Percentiles rank a stretch among this genome's conserved stretches.
These are phyloP conservation scores for Amanita thiersii DNA, from an alignment of 768 basidiomycete genomes.

Conservation along the genomic window DNA sequence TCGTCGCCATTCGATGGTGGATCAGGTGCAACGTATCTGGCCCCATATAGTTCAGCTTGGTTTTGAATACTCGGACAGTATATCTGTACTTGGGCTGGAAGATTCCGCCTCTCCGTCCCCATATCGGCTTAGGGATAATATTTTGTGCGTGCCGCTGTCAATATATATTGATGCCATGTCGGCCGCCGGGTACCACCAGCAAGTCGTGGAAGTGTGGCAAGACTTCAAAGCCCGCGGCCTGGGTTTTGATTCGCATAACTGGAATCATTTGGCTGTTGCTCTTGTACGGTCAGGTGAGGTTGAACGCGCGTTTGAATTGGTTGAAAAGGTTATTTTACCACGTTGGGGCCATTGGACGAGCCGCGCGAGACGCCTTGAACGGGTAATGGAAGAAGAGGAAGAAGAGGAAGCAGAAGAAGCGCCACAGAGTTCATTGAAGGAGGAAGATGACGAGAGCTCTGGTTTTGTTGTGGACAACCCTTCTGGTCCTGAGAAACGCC, in stretches of 20 bases:
- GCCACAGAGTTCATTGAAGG: slow-evolving; percentile 22
- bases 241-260: slow-evolving; percentile 81
- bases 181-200: slow-evolving; percentile 45
- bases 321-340: slow-evolving; percentile 71
- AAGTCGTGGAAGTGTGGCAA: slow-evolving; percentile 64
- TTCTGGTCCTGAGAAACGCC: slow-evolving; percentile 1
- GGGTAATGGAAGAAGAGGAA: neutral
- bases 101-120: slow-evolving; percentile 12
- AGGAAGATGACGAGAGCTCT: neutral
- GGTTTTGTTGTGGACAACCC: too few relatives aligned
- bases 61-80: slow-evolving; percentile 26
- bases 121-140: slow-evolving; percentile 28
- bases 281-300: slow-evolving; percentile 74
- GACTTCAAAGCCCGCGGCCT: slow-evolving; percentile 55
- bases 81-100: slow-evolving; percentile 19
- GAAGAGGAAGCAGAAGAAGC: slow-evolving; percentile 14
- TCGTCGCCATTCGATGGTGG: slow-evolving; percentile 46
- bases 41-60: slow-evolving; percentile 56
- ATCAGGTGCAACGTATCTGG: slow-evolving; percentile 59
- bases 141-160: slow-evolving; percentile 73
- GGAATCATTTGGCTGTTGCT: slow-evolving; percentile 77
- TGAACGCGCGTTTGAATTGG: slow-evolving; percentile 76
- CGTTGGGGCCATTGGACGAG: slow-evolving; percentile 19
- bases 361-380: neutral
- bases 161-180: slow-evolving; percentile 77